phyloP scores from a whole-genome alignment of 1,139 yeast species.

The Sugiyamaella grinbergsii region DNA sequence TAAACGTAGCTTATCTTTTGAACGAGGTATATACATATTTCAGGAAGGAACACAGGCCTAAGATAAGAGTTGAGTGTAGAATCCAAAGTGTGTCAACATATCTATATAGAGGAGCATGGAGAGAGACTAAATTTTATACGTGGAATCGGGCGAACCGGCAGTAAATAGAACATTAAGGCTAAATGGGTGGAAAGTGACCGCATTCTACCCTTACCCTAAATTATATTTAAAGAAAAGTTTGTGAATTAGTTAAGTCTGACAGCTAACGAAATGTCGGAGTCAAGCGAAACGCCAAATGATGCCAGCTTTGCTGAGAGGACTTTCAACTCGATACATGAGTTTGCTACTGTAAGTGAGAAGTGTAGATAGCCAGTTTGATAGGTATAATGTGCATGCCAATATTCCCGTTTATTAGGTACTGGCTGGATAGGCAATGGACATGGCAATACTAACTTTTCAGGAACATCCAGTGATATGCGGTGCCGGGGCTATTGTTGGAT shows the following conservation, averaged over 20 bases:
- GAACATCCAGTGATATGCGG: conserved; percentile 79
- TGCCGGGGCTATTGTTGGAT: conserved; percentile 61
- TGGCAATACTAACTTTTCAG: conserved; percentile 19
- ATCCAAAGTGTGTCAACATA: no score
- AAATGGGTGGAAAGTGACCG: no score
- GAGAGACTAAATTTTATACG: no score
- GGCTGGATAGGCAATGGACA: neutral
- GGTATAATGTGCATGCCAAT: no score
- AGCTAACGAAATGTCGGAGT: conserved; percentile 5
- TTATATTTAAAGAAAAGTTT: neutral
- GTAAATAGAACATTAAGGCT: no score
- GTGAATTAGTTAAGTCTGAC: neutral
- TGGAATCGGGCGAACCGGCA: no score
- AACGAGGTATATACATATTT: no score
- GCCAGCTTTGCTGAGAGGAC: conserved; percentile 64
- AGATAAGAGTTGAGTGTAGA: no score
- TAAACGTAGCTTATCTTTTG: no score
- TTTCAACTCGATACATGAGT: conserved; percentile 51
- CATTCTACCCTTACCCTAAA: conserved; percentile 3
- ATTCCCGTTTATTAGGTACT: no score
- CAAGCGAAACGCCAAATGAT: conserved; percentile 1
- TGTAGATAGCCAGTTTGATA: neutral
- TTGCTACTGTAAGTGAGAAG: conserved; percentile 32
- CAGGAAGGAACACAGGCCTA: no score
- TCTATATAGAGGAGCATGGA: no score